These are phyloP conservation scores for Termitomyces eurrhizus DNA, from an alignment of 768 basidiomycete species.

Conservation along the genomic window DNA sequence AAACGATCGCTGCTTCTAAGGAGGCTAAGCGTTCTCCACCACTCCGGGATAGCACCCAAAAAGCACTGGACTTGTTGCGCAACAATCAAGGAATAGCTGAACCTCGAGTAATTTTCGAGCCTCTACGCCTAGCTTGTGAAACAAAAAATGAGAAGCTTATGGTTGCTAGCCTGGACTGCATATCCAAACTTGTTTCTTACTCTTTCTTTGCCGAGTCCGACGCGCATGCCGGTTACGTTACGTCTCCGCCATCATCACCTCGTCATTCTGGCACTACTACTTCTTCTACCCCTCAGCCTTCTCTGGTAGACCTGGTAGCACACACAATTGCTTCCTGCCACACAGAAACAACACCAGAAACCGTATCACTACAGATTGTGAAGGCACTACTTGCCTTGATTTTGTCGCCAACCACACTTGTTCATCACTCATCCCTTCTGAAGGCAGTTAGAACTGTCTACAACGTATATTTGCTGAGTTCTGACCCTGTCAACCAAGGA, in stretches of 20 bases:
- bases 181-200: conserved; percentile 95
- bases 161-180: conserved; percentile 96
- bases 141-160: conserved; percentile 90
- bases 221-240: conserved; percentile 35
- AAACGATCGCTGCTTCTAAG: conserved; percentile 81
- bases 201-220: conserved; percentile 87
- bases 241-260: conserved; percentile 80
- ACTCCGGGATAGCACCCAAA: conserved; percentile 80
- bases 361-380: conserved; percentile 94
- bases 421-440: conserved; percentile 93
- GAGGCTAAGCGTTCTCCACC: conserved; percentile 81
- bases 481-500: conserved; percentile 91
- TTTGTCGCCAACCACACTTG: conserved; percentile 78
- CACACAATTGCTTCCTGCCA: conserved; percentile 94
- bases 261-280: conserved; percentile 34
- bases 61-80: conserved; percentile 78
- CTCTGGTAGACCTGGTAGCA: conserved; percentile 89
- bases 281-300: conserved; percentile 51
- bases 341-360: conserved; percentile 80
- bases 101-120: conserved; percentile 90
- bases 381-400: conserved; percentile 90
- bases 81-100: conserved; percentile 68
- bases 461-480: conserved; percentile 92
- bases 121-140: conserved; percentile 95
- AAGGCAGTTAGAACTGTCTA: conserved; percentile 98